Evolutionary conservation across 208 protist genomes (phyloP), one percentile per base, ranked within the genome.

Genomic region (Wallacemonas sp.): DNA sequence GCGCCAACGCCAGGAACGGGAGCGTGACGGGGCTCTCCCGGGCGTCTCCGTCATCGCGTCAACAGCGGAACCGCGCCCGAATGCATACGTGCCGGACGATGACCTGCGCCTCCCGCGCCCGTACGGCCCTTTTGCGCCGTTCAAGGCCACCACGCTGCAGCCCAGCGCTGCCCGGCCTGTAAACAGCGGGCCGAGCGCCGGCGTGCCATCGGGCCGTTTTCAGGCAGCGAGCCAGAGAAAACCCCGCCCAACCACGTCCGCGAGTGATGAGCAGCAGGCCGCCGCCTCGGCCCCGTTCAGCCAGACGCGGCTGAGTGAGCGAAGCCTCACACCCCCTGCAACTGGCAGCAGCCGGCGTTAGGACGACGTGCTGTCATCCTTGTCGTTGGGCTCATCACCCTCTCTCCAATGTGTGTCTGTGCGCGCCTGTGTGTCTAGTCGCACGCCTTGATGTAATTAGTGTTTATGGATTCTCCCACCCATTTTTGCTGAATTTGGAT

Each of bases 81-180:
- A 94, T 64, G 85, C 94, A 6, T 97, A 97, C 65, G 88, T 97
- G n/a, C 92, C 92, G 1, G 80, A 96, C 21, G 78, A 88, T 49
- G 86, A 87, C n/a, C 60, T 97, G 8, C 76, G 80, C n/a, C 71
- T 97, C 4, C 90, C 94, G 6, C 85, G 86, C 19, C 94, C 94
- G 24, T 97, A 88, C 66, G 90, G 92, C 21, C 62, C 84, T 6
- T 80, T 88, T 34, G 75, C 85, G 0, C 88, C 92, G 5, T 93
- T 95, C 67, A 86, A 58, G n/a, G 29, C 52, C 12, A 58, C 52
- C 12, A 58, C 52, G 6, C 4, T 30, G 32, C 52, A 58, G 70
- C 34, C 79, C 83, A 2, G 62, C 21, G 57, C 36, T 4, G 57
- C 19, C 2, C 34, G 57, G 30, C 27, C 30, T 14, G 52, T 8